Evolutionary conservation across 1,284 basidiomycete genomes (phyloP).

Genomic region (Schizopora paradoxa): DNA sequence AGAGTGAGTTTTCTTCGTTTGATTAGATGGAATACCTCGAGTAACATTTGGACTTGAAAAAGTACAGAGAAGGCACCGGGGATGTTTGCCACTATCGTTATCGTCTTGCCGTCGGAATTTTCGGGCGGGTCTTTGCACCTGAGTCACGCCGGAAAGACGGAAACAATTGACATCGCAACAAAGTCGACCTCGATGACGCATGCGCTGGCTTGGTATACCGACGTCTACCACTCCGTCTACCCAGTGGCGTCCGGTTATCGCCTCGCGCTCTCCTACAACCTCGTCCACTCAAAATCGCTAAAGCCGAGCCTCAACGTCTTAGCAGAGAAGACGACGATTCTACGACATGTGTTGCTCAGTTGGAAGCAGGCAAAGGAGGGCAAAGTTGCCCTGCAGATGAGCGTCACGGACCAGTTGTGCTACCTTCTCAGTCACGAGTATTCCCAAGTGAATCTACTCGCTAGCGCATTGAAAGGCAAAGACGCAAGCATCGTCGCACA

Average conservation of each 20-base stretch:
- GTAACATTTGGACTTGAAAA: constrained; percentile 6
- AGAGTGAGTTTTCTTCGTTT: constrained; percentile 24
- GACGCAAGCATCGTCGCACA: constrained; percentile 23
- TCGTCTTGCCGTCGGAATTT: constrained; percentile 40
- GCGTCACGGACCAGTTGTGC: too few relatives aligned
- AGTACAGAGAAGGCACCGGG: constrained; percentile 37
- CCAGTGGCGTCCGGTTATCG: constrained; percentile 40
- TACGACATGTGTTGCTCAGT: constrained; percentile 27
- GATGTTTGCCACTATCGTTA: constrained; percentile 42
- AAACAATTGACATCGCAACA: constrained; percentile 30
- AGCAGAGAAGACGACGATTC: too few relatives aligned
- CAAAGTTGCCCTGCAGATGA: constrained; percentile 20
- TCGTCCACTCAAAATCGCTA: constrained; percentile 21
- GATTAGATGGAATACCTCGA: not conserved
- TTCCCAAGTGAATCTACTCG: constrained; percentile 19
- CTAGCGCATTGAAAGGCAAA: constrained; percentile 23
- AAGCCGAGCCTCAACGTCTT: constrained; percentile 16
- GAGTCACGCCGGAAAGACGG: constrained; percentile 29
- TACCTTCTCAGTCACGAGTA: constrained; percentile 28
- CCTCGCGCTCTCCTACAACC: constrained; percentile 42
- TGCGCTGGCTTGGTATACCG: constrained; percentile 44
- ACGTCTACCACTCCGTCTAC: constrained; percentile 41
- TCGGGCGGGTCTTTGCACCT: constrained; percentile 38
- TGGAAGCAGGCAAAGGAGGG: constrained; percentile 24
- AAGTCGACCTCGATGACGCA: constrained; percentile 29